Evolutionary conservation across 179 eudicot species (phyloP).

Genomic region (Gypsophila paniculata): DNA sequence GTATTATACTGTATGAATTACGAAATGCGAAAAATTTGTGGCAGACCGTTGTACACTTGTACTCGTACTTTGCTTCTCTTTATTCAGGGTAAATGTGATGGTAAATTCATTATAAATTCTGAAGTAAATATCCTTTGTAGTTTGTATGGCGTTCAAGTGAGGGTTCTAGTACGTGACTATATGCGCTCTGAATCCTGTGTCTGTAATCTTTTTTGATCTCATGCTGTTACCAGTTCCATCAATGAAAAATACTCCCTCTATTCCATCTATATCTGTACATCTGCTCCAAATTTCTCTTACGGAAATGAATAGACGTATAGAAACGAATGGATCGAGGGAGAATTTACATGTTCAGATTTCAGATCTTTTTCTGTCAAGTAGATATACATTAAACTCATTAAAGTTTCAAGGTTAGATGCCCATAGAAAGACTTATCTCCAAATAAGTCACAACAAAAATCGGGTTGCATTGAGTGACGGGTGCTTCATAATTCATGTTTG

Average conservation of each 20-base stretch:
- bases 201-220: background rate
- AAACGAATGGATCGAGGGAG: too few relatives aligned
- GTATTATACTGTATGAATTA: conserved; percentile 18
- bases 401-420: background rate
- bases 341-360: background rate
- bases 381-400: background rate
- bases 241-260: too few relatives aligned
- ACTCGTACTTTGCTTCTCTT: background rate
- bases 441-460: background rate
- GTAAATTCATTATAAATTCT: background rate
- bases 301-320: too few relatives aligned
- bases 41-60: background rate
- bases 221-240: background rate
- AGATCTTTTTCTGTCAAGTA: background rate
- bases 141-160: background rate
- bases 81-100: conserved; percentile 3
- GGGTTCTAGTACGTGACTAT: background rate
- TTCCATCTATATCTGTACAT: too few relatives aligned
- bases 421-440: background rate
- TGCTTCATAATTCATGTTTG: background rate
- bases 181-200: conserved; percentile 4
- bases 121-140: background rate
- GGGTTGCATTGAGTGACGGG: background rate
- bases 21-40: conserved; percentile 18
- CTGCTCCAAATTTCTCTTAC: too few relatives aligned